These are phyloP conservation scores for Glycine tomentella DNA, from an alignment of 306 rosid genomes.

Conservation along the genomic window DNA sequence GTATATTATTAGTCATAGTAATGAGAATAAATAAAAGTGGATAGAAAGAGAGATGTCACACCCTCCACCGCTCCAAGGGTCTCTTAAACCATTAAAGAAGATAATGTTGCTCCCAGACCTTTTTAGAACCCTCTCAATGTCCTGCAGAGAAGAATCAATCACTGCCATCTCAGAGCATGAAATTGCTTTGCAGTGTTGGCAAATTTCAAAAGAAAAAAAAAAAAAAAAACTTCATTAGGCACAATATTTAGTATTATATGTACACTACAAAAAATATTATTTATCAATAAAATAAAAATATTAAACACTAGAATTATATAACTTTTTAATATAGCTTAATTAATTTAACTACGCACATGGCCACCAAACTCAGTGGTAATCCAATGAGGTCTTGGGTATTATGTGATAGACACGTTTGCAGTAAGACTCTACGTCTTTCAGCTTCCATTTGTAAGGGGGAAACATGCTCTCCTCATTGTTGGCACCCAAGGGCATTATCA, in stretches of 20 bases:
- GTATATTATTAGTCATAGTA: too few species aligned
- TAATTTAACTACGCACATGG: conserved; percentile 44
- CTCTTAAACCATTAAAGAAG: neutral
- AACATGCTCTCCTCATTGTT: too few species aligned
- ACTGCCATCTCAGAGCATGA: too few species aligned
- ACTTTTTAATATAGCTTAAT: too few species aligned
- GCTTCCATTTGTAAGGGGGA: neutral
- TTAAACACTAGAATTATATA: too few species aligned
- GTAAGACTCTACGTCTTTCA: neutral
- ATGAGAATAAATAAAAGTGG: neutral
- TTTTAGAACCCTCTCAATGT: neutral
- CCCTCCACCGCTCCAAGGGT: neutral
- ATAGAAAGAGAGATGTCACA: neutral
- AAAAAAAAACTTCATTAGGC: too few species aligned
- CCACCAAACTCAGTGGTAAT: conserved; percentile 83
- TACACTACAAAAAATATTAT: too few species aligned
- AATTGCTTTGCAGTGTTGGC: too few species aligned
- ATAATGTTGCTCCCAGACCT: neutral
- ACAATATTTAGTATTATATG: too few species aligned
- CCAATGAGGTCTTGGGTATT: conserved; percentile 35
- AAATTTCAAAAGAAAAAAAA: too few species aligned
- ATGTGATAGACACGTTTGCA: neutral
- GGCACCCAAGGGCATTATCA: too few species aligned
- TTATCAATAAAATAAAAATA: too few species aligned
- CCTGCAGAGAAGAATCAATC: neutral